Percentiles rank a stretch among this genome's conserved stretches.
These are phyloP conservation scores for Tetrapisispora fleetii DNA, from an alignment of 805 yeast genomes.

Conservation along the genomic window DNA sequence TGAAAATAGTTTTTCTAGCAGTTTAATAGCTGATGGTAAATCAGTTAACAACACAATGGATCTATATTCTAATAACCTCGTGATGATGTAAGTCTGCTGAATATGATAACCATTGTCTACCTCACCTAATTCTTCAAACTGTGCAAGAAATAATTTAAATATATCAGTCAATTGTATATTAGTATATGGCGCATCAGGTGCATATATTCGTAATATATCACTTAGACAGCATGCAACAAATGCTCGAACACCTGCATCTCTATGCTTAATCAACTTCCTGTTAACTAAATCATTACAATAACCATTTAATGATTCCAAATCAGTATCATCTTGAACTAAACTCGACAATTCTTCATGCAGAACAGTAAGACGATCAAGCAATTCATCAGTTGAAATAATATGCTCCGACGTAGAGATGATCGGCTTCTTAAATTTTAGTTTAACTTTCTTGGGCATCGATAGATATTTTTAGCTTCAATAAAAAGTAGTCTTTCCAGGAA, in stretches of 20 bases:
- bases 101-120: slow-evolving; percentile 54
- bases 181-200: slow-evolving; percentile 86
- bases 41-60: slow-evolving; percentile 68
- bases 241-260: slow-evolving; percentile 61
- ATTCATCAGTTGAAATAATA: slow-evolving; percentile 53
- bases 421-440: slow-evolving; percentile 34
- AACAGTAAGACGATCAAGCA: slow-evolving; percentile 44
- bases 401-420: slow-evolving; percentile 48
- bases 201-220: slow-evolving; percentile 66
- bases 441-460: slow-evolving; percentile 5
- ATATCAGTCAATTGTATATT: slow-evolving; percentile 51
- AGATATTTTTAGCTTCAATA: not conserved
- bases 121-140: slow-evolving; percentile 47
- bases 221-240: slow-evolving; percentile 63
- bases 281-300: slow-evolving; percentile 46
- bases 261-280: slow-evolving; percentile 48
- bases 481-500: not conserved
- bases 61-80: slow-evolving; percentile 63
- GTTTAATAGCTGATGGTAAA: slow-evolving; percentile 47
- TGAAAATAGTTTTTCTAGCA: slow-evolving; percentile 49
- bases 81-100: slow-evolving; percentile 54
- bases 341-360: slow-evolving; percentile 56
- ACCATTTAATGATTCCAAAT: slow-evolving; percentile 35
- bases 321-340: slow-evolving; percentile 50
- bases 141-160: slow-evolving; percentile 55